Conservation (phyloP, 192 early-diverging fungal genomes). For the Backusella sp. region DNA sequence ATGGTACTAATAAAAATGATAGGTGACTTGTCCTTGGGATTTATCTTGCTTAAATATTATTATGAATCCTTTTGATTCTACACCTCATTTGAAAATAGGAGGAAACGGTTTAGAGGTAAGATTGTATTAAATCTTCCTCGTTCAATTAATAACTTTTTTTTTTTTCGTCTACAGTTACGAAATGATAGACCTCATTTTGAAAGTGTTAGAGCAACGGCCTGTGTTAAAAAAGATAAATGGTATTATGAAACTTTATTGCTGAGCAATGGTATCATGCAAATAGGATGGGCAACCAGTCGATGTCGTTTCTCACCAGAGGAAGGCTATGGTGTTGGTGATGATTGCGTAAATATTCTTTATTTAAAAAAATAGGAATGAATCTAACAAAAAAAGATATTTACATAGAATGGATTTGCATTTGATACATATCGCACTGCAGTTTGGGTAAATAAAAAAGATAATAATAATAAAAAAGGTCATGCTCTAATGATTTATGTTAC, state of each 20-base stretch:
- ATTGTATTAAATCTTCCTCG: background rate
- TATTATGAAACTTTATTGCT: constrained; percentile 69
- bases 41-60: constrained; percentile 44
- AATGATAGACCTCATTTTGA: constrained; percentile 83
- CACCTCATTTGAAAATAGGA: constrained; percentile 53
- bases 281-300: constrained; percentile 71
- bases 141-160: background rate
- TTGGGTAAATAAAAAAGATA: constrained; percentile 55
- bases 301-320: constrained; percentile 75
- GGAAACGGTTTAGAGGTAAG: constrained; percentile 47
- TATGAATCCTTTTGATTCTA: constrained; percentile 54
- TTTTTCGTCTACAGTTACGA: constrained; percentile 46
- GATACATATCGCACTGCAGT: constrained; percentile 72
- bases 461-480: background rate
- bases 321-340: constrained; percentile 74
- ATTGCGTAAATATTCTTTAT: constrained; percentile 41
- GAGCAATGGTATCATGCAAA: constrained; percentile 76
- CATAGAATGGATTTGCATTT: constrained; percentile 68
- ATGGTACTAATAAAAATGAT: background rate
- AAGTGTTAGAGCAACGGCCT: constrained; percentile 57
- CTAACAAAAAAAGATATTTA: background rate
- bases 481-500: background rate
- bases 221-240: constrained; percentile 62
- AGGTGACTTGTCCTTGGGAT: constrained; percentile 20
- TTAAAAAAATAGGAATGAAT: background rate